A percentile compares a stretch with the other conserved stretches of the same genome.
phyloP scores from a whole-genome alignment of 768 basidiomycete species.

The Suillus weaverae region DNA sequence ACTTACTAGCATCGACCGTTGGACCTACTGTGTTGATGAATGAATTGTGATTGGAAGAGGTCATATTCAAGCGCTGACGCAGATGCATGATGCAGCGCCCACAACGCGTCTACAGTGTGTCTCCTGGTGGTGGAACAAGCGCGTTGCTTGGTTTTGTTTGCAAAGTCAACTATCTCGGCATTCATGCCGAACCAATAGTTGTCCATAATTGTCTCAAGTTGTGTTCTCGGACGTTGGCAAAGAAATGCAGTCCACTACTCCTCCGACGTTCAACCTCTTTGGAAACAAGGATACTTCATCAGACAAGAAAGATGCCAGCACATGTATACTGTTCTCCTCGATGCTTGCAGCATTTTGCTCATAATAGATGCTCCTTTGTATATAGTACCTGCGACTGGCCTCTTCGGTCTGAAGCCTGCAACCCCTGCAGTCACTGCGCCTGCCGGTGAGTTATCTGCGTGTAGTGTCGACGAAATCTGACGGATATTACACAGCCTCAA shows the following conservation, averaged over 20 bases:
- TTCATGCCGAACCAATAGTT: background rate
- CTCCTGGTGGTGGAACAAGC: background rate
- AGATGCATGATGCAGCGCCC: too few species aligned
- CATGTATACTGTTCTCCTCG: conserved; percentile 9
- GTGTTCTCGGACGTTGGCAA: background rate
- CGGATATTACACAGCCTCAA: background rate
- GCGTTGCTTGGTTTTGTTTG: conserved; percentile 2
- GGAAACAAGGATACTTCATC: conserved; percentile 36
- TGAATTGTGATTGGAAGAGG: background rate
- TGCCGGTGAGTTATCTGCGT: background rate
- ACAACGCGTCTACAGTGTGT: background rate
- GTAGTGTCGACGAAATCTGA: background rate
- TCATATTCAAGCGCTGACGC: background rate
- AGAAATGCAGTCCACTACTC: conserved; percentile 4
- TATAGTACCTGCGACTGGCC: conserved; percentile 11
- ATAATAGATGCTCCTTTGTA: conserved; percentile 2
- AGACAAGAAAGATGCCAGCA: conserved; percentile 45
- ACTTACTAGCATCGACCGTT: background rate
- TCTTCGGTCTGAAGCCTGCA: conserved; percentile 44
- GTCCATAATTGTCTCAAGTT: background rate
- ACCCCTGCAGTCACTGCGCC: conserved; percentile 10
- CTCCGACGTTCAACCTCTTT: conserved; percentile 28
- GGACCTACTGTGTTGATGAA: background rate
- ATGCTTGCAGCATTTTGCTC: too few species aligned
- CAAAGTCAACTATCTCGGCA: background rate